A percentile compares a stretch with the other conserved stretches of the same genome.
Evolutionary conservation across 2,329 filamentous ascomycete genomes (phyloP).

Genomic region (Ascochyta pisi): DNA sequence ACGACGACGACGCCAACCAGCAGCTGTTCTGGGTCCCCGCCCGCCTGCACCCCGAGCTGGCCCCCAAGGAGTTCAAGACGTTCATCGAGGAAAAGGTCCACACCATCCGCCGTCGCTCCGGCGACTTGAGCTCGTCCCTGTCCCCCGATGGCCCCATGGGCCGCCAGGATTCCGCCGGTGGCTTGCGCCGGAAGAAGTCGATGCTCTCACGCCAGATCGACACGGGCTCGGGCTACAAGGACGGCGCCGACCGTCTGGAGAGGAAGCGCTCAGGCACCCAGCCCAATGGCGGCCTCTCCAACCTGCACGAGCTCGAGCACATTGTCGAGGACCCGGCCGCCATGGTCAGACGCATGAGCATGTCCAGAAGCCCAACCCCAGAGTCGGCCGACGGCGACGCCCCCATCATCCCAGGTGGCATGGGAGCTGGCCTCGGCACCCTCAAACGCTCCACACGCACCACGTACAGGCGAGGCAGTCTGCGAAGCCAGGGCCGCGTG

Average conservation of each 20-base stretch:
- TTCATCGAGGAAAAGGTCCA: slow-evolving; percentile 94
- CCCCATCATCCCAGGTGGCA: slow-evolving; percentile 81
- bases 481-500: slow-evolving; percentile 77
- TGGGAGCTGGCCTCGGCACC: slow-evolving; percentile 77
- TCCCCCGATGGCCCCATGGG: slow-evolving; percentile 63
- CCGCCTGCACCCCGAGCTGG: slow-evolving; percentile 89
- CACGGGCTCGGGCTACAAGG: slow-evolving; percentile 75
- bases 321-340: slow-evolving; percentile 81
- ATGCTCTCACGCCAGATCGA: slow-evolving; percentile 95
- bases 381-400: slow-evolving; percentile 67
- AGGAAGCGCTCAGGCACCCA: slow-evolving; percentile 69
- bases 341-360: slow-evolving; percentile 73
- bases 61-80: slow-evolving; percentile 94
- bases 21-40: slow-evolving; percentile 96
- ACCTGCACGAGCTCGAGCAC: slow-evolving; percentile 74
- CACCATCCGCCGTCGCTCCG: slow-evolving; percentile 83
- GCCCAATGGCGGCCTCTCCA: slow-evolving; percentile 59
- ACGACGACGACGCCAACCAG: slow-evolving; percentile 86
- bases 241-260: slow-evolving; percentile 82
- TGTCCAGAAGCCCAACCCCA: slow-evolving; percentile 49
- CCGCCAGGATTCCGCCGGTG: slow-evolving; percentile 62
- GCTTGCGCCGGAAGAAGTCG: slow-evolving; percentile 86
- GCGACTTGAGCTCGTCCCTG: slow-evolving; percentile 66
- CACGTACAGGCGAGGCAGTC: slow-evolving; percentile 86
- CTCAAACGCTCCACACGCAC: slow-evolving; percentile 90